Conservation (phyloP, 768 basidiomycete genomes). For the Rhodotorula diobovata region DNA sequence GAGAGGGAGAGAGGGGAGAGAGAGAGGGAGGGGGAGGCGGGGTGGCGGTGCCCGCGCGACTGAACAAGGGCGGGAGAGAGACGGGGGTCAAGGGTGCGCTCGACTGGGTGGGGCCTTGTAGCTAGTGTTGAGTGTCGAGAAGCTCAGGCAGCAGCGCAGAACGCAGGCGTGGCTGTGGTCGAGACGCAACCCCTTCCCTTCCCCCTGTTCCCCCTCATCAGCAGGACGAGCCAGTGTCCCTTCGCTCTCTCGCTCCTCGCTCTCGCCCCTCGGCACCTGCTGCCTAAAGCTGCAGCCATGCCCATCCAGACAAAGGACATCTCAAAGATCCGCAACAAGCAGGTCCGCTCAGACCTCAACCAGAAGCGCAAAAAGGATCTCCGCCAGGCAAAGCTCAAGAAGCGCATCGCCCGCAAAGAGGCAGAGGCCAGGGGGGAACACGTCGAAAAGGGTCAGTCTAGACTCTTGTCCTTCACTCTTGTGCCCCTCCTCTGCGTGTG, state of each 20-base stretch:
- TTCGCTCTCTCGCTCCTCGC: background rate
- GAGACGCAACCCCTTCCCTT: too few species aligned
- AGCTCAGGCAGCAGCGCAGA: too few species aligned
- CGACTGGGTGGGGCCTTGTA: too few species aligned
- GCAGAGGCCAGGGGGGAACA: slow-evolving; percentile 71
- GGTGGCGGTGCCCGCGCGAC: too few species aligned
- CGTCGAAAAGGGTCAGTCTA: slow-evolving; percentile 65
- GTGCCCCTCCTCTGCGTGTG: too few species aligned
- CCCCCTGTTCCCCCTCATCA: too few species aligned
- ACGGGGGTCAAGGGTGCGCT: too few species aligned
- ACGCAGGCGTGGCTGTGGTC: too few species aligned
- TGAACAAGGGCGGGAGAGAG: too few species aligned
- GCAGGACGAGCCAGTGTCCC: background rate
- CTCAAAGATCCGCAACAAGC: slow-evolving; percentile 36
- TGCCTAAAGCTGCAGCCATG: background rate
- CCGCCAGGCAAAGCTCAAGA: slow-evolving; percentile 52
- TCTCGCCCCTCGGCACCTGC: background rate
- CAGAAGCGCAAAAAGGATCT: slow-evolving; percentile 38
- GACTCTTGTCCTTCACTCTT: slow-evolving; percentile 40
- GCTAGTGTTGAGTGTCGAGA: too few species aligned
- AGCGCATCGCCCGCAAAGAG: slow-evolving; percentile 72
- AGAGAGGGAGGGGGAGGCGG: background rate
- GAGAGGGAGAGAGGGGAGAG: background rate
- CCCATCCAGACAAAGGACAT: slow-evolving; percentile 17
- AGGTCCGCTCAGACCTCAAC: slow-evolving; percentile 25